Conservation (phyloP, 192 early-diverging fungal species). For the Backusella mclennaniae region DNA sequence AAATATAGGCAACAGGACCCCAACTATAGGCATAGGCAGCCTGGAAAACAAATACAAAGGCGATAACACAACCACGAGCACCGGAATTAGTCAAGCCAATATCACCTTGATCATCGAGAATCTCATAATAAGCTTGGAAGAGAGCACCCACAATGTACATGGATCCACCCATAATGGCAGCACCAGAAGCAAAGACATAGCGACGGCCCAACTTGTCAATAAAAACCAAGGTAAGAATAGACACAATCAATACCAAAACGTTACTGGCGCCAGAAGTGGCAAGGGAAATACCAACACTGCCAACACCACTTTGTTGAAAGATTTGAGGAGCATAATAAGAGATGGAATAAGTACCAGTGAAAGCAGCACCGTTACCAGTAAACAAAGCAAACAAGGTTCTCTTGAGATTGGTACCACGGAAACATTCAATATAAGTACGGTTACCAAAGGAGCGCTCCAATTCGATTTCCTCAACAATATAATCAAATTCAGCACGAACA, state of each 20-base stretch:
- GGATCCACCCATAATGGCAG: slow-evolving; percentile 59
- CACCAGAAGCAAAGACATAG: slow-evolving; percentile 72
- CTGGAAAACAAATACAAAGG: slow-evolving; percentile 36
- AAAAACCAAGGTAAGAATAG: slow-evolving; percentile 42
- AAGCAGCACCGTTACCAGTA: slow-evolving; percentile 41
- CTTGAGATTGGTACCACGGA: slow-evolving; percentile 54
- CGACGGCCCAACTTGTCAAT: slow-evolving; percentile 82
- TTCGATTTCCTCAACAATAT: slow-evolving; percentile 62
- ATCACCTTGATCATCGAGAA: slow-evolving; percentile 12
- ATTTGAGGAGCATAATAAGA: slow-evolving; percentile 39
- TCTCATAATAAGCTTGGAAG: slow-evolving; percentile 21
- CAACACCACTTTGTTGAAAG: slow-evolving; percentile 32
- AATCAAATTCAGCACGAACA: slow-evolving; percentile 62
- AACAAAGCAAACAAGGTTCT: slow-evolving; percentile 65
- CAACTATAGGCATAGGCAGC: slow-evolving; percentile 35
- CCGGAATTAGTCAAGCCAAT: slow-evolving; percentile 4
- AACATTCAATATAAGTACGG: slow-evolving; percentile 57
- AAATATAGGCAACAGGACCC: slow-evolving; percentile 33
- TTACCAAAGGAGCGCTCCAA: slow-evolving; percentile 62
- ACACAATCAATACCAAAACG: slow-evolving; percentile 25
- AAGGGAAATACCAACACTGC: slow-evolving; percentile 14
- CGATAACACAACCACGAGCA: slow-evolving; percentile 29
- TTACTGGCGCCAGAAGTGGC: slow-evolving; percentile 36
- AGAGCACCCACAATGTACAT: slow-evolving; percentile 61
- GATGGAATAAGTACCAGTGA: slow-evolving; percentile 34